These are phyloP conservation scores for Darksidea phi DNA, from an alignment of 495 filamentous ascomycete species.

Conservation along the genomic window DNA sequence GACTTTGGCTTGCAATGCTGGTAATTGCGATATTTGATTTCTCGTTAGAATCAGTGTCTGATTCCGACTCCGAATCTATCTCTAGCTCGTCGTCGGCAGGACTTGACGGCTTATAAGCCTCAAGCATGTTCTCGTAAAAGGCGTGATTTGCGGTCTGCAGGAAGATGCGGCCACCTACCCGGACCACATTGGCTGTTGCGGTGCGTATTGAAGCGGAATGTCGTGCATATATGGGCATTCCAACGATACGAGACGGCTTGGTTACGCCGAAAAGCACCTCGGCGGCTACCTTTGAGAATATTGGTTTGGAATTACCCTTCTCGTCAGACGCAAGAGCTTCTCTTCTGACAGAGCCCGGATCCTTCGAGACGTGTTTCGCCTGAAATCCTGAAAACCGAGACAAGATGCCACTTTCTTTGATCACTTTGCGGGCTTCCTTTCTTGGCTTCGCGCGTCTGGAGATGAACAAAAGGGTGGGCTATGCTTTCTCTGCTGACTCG, in stretches of 20 bases:
- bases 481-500: background rate
- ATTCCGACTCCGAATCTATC: background rate
- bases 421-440: constrained; percentile 1
- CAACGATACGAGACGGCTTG: background rate
- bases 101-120: too few species aligned
- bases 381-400: background rate
- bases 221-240: background rate
- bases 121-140: background rate
- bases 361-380: background rate
- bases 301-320: too few species aligned
- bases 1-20: background rate
- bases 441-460: background rate
- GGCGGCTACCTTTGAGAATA: background rate
- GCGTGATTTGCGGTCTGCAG: background rate
- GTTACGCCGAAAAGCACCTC: background rate
- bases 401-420: constrained; percentile 11
- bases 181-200: background rate
- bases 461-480: constrained; percentile 12
- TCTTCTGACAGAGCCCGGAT: background rate
- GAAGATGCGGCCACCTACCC: background rate
- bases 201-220: background rate
- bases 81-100: background rate
- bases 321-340: background rate
- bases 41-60: background rate
- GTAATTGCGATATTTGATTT: background rate